A percentile compares a stretch with the other conserved stretches of the same genome.
These are phyloP conservation scores for Eucalyptus erythrocorys DNA, from an alignment of 345 rosid species.

Conservation along the genomic window DNA sequence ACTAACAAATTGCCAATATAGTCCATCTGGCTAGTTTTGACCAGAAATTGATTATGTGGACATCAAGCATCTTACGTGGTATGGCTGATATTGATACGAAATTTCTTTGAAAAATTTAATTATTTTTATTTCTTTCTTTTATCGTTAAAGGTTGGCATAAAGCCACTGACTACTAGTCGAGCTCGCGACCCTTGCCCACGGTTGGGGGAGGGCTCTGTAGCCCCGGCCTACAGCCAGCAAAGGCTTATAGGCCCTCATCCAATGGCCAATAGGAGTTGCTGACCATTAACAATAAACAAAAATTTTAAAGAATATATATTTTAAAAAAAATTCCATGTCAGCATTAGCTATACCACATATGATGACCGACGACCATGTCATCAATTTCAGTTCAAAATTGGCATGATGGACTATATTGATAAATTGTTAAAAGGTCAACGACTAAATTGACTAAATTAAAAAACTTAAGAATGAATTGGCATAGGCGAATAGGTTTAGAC, in stretches of 20 bases:
- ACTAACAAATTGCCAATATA: too few species aligned
- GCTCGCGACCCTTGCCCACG: too few species aligned
- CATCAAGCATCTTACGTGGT: rapidly evolving
- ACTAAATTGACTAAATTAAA: not conserved
- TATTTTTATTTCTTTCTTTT: too few species aligned
- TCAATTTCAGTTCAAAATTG: not conserved
- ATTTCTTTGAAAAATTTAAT: too few species aligned
- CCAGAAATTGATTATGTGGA: too few species aligned
- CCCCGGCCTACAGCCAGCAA: not conserved
- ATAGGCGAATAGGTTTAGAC: not conserved
- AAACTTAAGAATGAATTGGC: not conserved
- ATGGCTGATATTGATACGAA: rapidly evolving
- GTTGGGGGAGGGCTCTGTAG: too few species aligned
- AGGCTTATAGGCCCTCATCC: not conserved
- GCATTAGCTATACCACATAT: rapidly evolving
- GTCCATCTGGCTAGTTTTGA: too few species aligned
- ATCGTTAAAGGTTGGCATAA: not conserved
- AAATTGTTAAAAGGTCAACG: too few species aligned
- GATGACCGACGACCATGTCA: not conserved
- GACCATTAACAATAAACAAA: not conserved
- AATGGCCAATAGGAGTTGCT: not conserved
- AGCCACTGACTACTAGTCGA: too few species aligned
- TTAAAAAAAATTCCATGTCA: too few species aligned
- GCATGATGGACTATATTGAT: not conserved
- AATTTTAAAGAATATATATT: too few species aligned